Evolutionary conservation across 768 basidiomycete genomes (phyloP).

Genomic region (Mycena chlorophos): DNA sequence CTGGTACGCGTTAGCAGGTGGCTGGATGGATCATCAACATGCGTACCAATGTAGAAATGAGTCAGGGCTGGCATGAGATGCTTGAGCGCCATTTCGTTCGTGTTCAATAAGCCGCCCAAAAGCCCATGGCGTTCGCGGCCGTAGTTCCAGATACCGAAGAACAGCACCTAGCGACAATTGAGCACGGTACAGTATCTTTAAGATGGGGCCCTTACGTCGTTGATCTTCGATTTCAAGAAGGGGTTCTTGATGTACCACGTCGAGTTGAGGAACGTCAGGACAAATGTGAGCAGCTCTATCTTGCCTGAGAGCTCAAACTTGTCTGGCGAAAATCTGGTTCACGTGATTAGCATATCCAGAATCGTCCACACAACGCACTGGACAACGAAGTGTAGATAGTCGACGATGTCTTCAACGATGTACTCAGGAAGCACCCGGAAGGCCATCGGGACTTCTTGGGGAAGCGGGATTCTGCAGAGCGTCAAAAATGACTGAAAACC

Average conservation of each 20-base stretch:
- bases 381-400: constrained; percentile 81
- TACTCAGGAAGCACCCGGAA: constrained; percentile 94
- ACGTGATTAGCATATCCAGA: neutral
- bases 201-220: constrained; percentile 57
- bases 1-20: constrained; percentile 40
- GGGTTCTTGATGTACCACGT: constrained; percentile 99
- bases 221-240: constrained; percentile 93
- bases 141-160: constrained; percentile 70
- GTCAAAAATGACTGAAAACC: neutral
- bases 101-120: constrained; percentile 80
- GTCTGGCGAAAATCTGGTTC: constrained; percentile 64
- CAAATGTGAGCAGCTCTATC: constrained; percentile 82
- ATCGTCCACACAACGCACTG: constrained; percentile 53
- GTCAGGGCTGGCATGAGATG: constrained; percentile 90
- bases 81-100: constrained; percentile 80
- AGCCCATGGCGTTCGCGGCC: constrained; percentile 68
- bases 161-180: constrained; percentile 55
- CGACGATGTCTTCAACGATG: constrained; percentile 89
- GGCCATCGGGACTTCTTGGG: constrained; percentile 76
- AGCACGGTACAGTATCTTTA: neutral
- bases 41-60: constrained; percentile 89
- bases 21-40: neutral
- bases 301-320: constrained; percentile 84
- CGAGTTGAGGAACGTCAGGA: constrained; percentile 86
- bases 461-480: constrained; percentile 75